Conservation (phyloP, 371 early-diverging fungal genomes). For the Rhizopus arrhizus region DNA sequence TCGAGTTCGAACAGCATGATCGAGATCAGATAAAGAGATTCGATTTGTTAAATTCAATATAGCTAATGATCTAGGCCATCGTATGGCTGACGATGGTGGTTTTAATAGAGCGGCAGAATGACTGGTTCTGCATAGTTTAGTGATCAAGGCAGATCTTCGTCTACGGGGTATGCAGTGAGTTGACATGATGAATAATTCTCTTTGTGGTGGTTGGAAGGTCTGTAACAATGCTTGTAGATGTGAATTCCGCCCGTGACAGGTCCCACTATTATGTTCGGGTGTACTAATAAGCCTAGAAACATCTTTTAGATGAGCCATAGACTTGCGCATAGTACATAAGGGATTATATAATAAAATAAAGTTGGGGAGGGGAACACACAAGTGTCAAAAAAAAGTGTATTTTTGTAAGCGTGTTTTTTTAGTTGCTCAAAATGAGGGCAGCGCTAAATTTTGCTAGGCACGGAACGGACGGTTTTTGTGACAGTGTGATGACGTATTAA, state of each 20-base stretch:
- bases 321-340: constrained; percentile 43
- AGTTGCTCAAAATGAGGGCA: not conserved
- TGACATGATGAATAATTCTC: constrained; percentile 10
- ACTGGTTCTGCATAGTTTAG: constrained; percentile 1
- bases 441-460: constrained; percentile 15
- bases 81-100: constrained; percentile 8
- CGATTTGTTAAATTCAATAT: constrained; percentile 34
- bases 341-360: constrained; percentile 4
- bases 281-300: constrained; percentile 39
- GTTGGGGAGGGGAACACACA: not conserved
- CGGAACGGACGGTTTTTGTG: constrained; percentile 15
- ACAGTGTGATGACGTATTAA: constrained; percentile 19
- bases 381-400: constrained; percentile 1
- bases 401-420: constrained; percentile 9
- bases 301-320: constrained; percentile 45
- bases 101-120: constrained; percentile 23
- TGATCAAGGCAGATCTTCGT: constrained; percentile 22
- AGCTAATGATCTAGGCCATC: constrained; percentile 24
- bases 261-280: constrained; percentile 21
- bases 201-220: constrained; percentile 26
- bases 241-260: constrained; percentile 35
- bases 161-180: constrained; percentile 17
- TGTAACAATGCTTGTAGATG: constrained; percentile 34
- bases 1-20: constrained; percentile 34
- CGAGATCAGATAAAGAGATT: constrained; percentile 37